Evolutionary conservation across 2,329 filamentous ascomycete species (phyloP).

Genomic region (Pseudogymnoascus sp.): DNA sequence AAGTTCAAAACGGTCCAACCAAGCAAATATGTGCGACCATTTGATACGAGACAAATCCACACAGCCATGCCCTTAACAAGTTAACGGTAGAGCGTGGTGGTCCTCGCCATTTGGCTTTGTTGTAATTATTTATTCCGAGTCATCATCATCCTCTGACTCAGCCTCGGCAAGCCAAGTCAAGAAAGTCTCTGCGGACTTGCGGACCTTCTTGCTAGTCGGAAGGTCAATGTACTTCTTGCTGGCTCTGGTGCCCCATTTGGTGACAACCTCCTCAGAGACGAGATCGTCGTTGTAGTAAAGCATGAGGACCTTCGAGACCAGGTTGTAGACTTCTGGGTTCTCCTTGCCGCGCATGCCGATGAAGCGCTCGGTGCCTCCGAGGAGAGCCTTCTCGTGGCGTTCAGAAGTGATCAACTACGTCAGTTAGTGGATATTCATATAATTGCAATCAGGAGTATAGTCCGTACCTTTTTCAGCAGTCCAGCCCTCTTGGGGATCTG

Average conservation of each 20-base stretch:
- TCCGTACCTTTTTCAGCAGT: constrained; percentile 77
- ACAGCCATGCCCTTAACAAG: neutral
- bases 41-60: neutral
- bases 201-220: constrained; percentile 84
- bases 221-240: constrained; percentile 98
- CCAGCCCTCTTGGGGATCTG: constrained; percentile 77
- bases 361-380: constrained; percentile 92
- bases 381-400: constrained; percentile 88
- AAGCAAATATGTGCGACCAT: constrained; percentile 1
- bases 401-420: constrained; percentile 73
- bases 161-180: constrained; percentile 88
- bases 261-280: constrained; percentile 77
- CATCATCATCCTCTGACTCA: constrained; percentile 59
- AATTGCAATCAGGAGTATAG: constrained; percentile 16
- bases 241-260: constrained; percentile 86
- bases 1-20: neutral
- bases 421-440: constrained; percentile 1
- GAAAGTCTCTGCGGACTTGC: constrained; percentile 90
- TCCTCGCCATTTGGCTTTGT: neutral
- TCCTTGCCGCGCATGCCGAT: constrained; percentile 64
- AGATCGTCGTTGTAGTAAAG: constrained; percentile 88
- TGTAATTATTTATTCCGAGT: constrained; percentile 36
- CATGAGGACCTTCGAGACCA: constrained; percentile 80
- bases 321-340: constrained; percentile 66
- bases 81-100: neutral